Conservation (phyloP, 2,329 filamentous ascomycete genomes). For the Colletotrichum sidae region DNA sequence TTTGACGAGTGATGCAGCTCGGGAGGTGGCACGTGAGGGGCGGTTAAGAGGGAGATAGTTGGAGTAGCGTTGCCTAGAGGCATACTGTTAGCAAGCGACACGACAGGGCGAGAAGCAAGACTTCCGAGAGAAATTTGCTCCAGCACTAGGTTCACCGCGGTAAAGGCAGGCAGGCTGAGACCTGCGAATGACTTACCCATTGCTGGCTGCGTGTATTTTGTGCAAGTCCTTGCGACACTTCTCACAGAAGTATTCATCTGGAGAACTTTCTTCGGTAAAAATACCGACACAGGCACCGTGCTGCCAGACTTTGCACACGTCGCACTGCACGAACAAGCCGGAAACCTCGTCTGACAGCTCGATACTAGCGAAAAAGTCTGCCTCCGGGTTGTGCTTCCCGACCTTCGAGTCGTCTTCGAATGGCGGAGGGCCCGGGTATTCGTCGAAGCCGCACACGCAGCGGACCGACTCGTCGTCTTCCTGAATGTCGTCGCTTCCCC, state of each 20-base stretch:
- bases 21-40: conserved; percentile 66
- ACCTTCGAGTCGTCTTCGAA: conserved; percentile 66
- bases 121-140: not conserved
- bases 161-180: too few species aligned
- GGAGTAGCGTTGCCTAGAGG: conserved; percentile 71
- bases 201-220: conserved; percentile 81
- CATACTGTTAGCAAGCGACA: conserved; percentile 18
- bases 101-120: not conserved
- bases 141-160: not conserved
- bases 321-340: conserved; percentile 97
- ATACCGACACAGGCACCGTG: conserved; percentile 98
- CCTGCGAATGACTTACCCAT: conserved; percentile 75
- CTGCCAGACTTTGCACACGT: conserved; percentile 98
- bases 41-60: conserved; percentile 72
- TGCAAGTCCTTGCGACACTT: conserved; percentile 93
- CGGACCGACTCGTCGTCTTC: conserved; percentile 95
- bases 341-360: conserved; percentile 86
- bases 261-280: conserved; percentile 91
- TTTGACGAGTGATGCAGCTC: conserved; percentile 75
- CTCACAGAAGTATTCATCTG: conserved; percentile 98
- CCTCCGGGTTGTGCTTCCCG: conserved; percentile 67
- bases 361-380: conserved; percentile 68
- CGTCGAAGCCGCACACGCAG: conserved; percentile 93
- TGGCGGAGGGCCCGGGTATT: conserved; percentile 87
- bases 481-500: conserved; percentile 77